Evolutionary conservation across 768 basidiomycete genomes (phyloP), one percentile per base, ranked within the genome.

Genomic region (Polyporus arcularius): DNA sequence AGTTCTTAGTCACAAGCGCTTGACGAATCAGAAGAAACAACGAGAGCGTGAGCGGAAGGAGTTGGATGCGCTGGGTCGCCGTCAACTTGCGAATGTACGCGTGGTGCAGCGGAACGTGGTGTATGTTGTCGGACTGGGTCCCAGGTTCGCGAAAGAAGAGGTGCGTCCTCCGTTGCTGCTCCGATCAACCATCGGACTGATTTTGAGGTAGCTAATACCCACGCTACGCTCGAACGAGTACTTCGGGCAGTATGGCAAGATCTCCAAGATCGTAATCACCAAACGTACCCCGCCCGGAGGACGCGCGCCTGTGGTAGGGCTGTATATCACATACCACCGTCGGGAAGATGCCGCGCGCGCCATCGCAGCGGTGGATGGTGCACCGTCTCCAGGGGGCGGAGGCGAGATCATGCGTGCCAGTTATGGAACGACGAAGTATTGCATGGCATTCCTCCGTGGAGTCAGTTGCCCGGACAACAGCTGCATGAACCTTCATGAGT

Each of bases 161-260:
- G 96, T 96, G 66, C 50, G 88, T 68, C 8, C 14, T 31, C n/a
- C 57, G 41, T 14, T 32, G 14, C 18, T 46, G 48, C 8, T 53
- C 52, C 60, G 53, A 40, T 50, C 45, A 57, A 26, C 65, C 58
- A 51, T 61, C 52, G 50, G 53, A 52, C 53, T 54, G 28, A 51
- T 32, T 32, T 28, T 62, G 31, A 30, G n/a, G 52, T 53, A 72
- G 94, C 85, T 95, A 48, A 93, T 98, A 66, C 89, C 94, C 1
- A 92, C 94, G 12, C 78, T 99, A 42, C 92, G 96, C 48, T 95
- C 94, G 5, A 89, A 88, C 66, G 97, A 99, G 67, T 98, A 97
- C 72, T 98, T 98, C 72, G 97, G 97, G 10, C 95, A 97, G 72
- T 99, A 98, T 74, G 97, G 97, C 67, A 98, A 96, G 79, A 98